These are phyloP conservation scores for Yamadazyma taylorii DNA, from an alignment of 1,139 yeast genomes.

Conservation along the genomic window DNA sequence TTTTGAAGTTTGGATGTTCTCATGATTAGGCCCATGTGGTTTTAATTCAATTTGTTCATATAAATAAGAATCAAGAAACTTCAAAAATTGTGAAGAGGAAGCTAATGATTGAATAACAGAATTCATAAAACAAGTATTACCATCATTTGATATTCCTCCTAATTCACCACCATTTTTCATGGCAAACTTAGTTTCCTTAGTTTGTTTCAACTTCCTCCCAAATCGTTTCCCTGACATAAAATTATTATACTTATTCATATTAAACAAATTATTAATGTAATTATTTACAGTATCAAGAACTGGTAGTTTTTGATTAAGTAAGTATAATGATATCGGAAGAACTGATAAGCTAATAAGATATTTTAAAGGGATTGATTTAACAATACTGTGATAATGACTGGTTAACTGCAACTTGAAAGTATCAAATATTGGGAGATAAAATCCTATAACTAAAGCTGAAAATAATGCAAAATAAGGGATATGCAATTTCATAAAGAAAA, in stretches of 20 bases:
- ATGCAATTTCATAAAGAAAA: slow-evolving; percentile 6
- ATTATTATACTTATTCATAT: slow-evolving; percentile 13
- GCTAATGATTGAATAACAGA: slow-evolving; percentile 83
- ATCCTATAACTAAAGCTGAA: slow-evolving; percentile 2
- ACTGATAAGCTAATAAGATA: slow-evolving; percentile 9
- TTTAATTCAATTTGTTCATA: slow-evolving; percentile 19
- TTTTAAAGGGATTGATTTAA: slow-evolving; percentile 7
- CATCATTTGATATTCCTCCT: slow-evolving; percentile 87
- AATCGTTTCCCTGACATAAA: slow-evolving; percentile 10
- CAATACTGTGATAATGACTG: slow-evolving; percentile 6
- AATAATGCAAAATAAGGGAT: slow-evolving; percentile 6
- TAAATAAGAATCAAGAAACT: slow-evolving; percentile 53
- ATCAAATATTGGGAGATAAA: not conserved
- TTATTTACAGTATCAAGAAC: slow-evolving; percentile 4
- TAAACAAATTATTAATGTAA: slow-evolving; percentile 5
- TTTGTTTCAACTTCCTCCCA: slow-evolving; percentile 14
- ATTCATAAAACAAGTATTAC: slow-evolving; percentile 93
- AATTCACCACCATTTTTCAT: slow-evolving; percentile 64
- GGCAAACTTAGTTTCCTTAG: slow-evolving; percentile 39
- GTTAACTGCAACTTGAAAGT: slow-evolving; percentile 5
- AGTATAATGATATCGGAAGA: slow-evolving; percentile 8
- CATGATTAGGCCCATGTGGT: slow-evolving; percentile 14
- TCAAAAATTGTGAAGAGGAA: slow-evolving; percentile 61
- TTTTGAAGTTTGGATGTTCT: slow-evolving; percentile 24
- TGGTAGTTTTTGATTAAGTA: slow-evolving; percentile 7